Conservation (phyloP, 371 early-diverging fungal genomes). For the Syncephalis plumigaleata region DNA sequence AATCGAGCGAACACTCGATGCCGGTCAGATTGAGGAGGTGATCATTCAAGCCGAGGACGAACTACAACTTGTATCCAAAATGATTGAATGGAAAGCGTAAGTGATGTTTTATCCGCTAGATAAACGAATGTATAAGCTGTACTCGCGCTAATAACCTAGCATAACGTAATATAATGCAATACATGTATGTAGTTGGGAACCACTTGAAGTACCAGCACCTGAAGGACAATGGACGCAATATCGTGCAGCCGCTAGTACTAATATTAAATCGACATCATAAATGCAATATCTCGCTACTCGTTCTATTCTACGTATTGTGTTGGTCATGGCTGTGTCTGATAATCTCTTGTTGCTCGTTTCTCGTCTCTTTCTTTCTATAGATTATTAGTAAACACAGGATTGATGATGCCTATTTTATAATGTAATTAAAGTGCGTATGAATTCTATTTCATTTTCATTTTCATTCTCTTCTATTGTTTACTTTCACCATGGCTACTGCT, state of each 20-base stretch:
- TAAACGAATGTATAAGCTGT: too few species aligned
- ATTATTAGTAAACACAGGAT: neutral
- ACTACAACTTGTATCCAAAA: conserved; percentile 51
- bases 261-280: too few species aligned
- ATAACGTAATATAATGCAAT: neutral
- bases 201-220: conserved; percentile 57
- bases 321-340: too few species aligned
- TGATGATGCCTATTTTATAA: neutral
- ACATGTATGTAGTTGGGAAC: conserved; percentile 32
- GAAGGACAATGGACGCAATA: conserved; percentile 60
- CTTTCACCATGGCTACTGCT: conserved; percentile 16
- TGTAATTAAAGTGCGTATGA: neutral
- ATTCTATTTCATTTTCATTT: neutral
- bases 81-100: conserved; percentile 78
- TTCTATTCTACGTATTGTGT: too few species aligned
- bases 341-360: too few species aligned
- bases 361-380: too few species aligned
- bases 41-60: conserved; percentile 78
- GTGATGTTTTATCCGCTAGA: conserved; percentile 7
- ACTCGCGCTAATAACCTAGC: too few species aligned
- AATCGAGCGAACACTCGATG: conserved; percentile 58
- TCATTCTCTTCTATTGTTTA: conserved; percentile 1
- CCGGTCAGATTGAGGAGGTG: conserved; percentile 85
- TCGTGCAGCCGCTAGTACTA: too few species aligned
- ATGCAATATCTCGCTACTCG: too few species aligned